These are phyloP conservation scores for Debaryomyces sp. DNA, from an alignment of 1,139 yeast species.

Conservation along the genomic window DNA sequence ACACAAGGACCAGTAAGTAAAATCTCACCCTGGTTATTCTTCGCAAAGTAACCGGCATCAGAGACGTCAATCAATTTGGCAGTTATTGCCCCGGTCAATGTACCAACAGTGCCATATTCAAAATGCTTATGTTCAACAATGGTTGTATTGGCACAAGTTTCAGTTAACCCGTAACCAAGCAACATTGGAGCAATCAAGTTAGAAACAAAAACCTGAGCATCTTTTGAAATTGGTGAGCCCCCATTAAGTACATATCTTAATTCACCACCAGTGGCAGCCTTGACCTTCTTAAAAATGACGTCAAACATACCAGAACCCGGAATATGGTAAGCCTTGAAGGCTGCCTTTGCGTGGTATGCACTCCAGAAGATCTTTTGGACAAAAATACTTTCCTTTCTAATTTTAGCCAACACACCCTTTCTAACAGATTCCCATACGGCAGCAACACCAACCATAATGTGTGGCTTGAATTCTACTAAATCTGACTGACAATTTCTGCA, in stretches of 20 bases:
- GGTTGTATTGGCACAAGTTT: slow-evolving; percentile 88
- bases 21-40: slow-evolving; percentile 92
- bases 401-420: slow-evolving; percentile 84
- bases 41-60: slow-evolving; percentile 91
- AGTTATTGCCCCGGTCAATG: slow-evolving; percentile 79
- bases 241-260: slow-evolving; percentile 79
- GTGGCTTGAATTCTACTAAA: slow-evolving; percentile 83
- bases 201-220: slow-evolving; percentile 83
- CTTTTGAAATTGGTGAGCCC: slow-evolving; percentile 87
- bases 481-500: slow-evolving; percentile 88
- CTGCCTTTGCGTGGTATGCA: slow-evolving; percentile 73
- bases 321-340: slow-evolving; percentile 61
- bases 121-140: slow-evolving; percentile 66
- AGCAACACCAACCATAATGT: slow-evolving; percentile 97
- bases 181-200: slow-evolving; percentile 85
- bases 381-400: slow-evolving; percentile 64
- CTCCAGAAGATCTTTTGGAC: slow-evolving; percentile 88
- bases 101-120: slow-evolving; percentile 79
- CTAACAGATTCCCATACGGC: slow-evolving; percentile 98
- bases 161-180: slow-evolving; percentile 96
- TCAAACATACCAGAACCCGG: slow-evolving; percentile 72
- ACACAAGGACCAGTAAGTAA: slow-evolving; percentile 77
- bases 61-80: slow-evolving; percentile 89
- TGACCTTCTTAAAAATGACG: slow-evolving; percentile 81
- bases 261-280: slow-evolving; percentile 94